Evolutionary conservation across 441 rosid genomes (phyloP), one percentile per base, ranked within the genome.

Genomic region (Populus tomentosa): DNA sequence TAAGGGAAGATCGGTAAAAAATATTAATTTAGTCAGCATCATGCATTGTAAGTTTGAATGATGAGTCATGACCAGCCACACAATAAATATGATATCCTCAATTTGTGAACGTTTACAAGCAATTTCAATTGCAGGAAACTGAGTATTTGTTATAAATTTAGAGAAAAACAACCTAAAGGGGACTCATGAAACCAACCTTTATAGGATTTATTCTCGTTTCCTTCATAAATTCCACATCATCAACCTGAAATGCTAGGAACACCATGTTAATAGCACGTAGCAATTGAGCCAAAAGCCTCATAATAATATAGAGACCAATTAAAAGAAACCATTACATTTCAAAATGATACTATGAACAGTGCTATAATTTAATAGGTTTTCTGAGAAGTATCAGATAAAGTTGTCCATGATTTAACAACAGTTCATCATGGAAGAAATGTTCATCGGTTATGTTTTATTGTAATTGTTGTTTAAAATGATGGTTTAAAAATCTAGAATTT

Each of bases 231-330:
- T 83, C 90, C 76, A 93, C 84, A 83, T 95, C 90, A 75, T 95
- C 94, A 83, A 95, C 92, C 97, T 94, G 92, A 85, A 88, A 86
- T 71, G 82, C 73, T 82, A 78, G 80, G 75, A 82, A 61, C 42
- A 73, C 76, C 73, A 71, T 40, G 79, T 90, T 85, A 81, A 80
- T 50, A 67, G 74, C 77, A 72, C 67, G 65, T 46, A 72, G 74
- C 18, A 40, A 73, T 56, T 72, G 63, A 73, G 71, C 66, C 67
- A 81, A 71, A 69, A 36, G 21, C 63, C 14, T 67, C 13, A 6
- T 65, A 32, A 28, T 40, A 26, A 61, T 26, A 61, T 24, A n/a
- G 4, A 61, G 7, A 16, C 26, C 59, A 8, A 61, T 26, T 61
- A 20, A n/a, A 36, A 26, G 7, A 40, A 20, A 70, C 42, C n/a